Base-by-base conservation (phyloP, 2,329 filamentous ascomycete species). In the Colletotrichum musicola region DNA sequence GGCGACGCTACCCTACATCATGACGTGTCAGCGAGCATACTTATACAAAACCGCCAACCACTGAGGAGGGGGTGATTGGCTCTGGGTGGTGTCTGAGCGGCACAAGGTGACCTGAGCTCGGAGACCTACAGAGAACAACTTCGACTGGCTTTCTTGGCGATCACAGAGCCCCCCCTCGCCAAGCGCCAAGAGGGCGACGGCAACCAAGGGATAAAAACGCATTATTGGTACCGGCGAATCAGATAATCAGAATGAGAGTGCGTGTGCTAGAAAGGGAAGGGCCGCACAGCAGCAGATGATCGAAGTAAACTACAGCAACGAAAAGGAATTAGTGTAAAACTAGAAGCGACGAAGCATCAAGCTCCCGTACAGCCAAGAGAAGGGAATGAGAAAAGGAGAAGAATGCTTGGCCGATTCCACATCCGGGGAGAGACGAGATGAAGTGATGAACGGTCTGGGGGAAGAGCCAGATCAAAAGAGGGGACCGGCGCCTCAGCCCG, bases 141-240 rank as follows among this genome's bases (percentile, higher is more conserved):
- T 44, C 20, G 14, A 42, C 27, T 64, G 65, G 61, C 65, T 55
- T 46, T 44, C 65, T 68, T 68, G 65, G 61, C 65, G 54, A 55
- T 65, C 62, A 42, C 65, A 68, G 22, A 68, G 40, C 1, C 61
- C 61, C 16, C 53, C 50, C 2, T 60, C 61, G 55, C 65, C 55
- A 68, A 68, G 61, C 22, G 55, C 65, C 49, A 68, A 55, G 49
- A 68, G 40, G 49, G 62, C 42, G 18, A 59, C 16, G 13, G 55
- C 42, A 35, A 60, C n/a, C 6, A 55, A 4, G 4, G 55, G 25
- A 44, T 20, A 59, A 10, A 65, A 55, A 18, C 49, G 65, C 65
- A 68, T 68, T 46, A 30, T 49, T 44, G 20, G 16, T 18, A 20
- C 6, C 4, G 47, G 49, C 30, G 30, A 64, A 58, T 49, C 53